These are phyloP conservation scores for Ambispora gerdemannii DNA, from an alignment of 192 early-diverging fungal genomes.

Conservation along the genomic window DNA sequence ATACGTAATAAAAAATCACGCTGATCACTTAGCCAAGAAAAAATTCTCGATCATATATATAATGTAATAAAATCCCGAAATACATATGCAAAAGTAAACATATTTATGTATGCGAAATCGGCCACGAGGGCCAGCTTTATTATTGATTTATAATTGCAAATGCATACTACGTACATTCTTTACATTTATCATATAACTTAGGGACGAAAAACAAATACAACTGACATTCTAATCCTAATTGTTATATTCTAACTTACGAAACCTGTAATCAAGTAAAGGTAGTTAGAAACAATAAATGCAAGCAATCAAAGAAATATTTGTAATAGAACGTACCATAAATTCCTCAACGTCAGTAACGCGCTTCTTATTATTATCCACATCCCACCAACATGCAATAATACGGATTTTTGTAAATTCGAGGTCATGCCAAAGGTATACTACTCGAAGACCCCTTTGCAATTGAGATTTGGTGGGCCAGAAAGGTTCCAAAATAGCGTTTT, in stretches of 20 bases:
- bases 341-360: slow-evolving; percentile 23
- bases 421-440: slow-evolving; percentile 29
- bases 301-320: slow-evolving; percentile 29
- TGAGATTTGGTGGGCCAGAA: slow-evolving; percentile 21
- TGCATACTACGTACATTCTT: slow-evolving; percentile 14
- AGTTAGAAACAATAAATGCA: slow-evolving; percentile 24
- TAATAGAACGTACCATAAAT: slow-evolving; percentile 19
- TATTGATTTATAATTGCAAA: slow-evolving; percentile 18
- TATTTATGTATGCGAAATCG: too few relatives aligned
- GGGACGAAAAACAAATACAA: background rate
- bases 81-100: too few relatives aligned
- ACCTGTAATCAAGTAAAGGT: slow-evolving; percentile 18
- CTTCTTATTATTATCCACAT: slow-evolving; percentile 20
- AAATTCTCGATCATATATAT: too few relatives aligned
- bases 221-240: background rate
- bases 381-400: slow-evolving; percentile 31
- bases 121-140: background rate
- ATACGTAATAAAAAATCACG: too few relatives aligned
- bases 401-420: slow-evolving; percentile 18
- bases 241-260: slow-evolving; percentile 5
- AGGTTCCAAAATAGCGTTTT: slow-evolving; percentile 7
- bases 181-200: slow-evolving; percentile 12
- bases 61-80: too few relatives aligned
- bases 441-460: slow-evolving; percentile 20
- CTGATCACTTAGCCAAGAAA: too few relatives aligned